phyloP scores from a whole-genome alignment of 495 filamentous ascomycete species.

The Annulohypoxylon stygium region DNA sequence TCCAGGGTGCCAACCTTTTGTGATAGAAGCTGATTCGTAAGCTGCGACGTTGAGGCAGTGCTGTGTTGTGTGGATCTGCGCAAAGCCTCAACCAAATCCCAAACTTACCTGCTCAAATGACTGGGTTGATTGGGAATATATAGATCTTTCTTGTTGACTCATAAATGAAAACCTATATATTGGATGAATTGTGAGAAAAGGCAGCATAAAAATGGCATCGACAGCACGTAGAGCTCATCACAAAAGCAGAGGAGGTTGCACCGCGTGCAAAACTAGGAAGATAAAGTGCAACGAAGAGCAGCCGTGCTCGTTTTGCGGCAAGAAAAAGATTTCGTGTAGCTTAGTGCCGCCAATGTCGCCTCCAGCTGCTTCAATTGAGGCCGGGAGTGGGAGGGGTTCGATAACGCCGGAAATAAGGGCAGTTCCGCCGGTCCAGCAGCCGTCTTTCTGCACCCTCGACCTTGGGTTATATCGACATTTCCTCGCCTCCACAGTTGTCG shows the following conservation, averaged over 20 bases:
- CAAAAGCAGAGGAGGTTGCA: slow-evolving; percentile 47
- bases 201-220: neutral
- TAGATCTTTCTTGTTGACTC: neutral
- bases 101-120: neutral
- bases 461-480: slow-evolving; percentile 39
- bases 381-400: slow-evolving; percentile 4
- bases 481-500: slow-evolving; percentile 24
- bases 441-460: slow-evolving; percentile 29
- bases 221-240: slow-evolving; percentile 34
- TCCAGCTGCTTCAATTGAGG: neutral
- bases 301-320: slow-evolving; percentile 56
- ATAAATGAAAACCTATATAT: too few relatives aligned
- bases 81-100: neutral
- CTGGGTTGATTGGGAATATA: neutral
- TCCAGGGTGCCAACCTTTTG: neutral
- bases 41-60: slow-evolving; percentile 1
- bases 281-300: slow-evolving; percentile 56
- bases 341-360: slow-evolving; percentile 16
- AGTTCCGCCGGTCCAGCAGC: slow-evolving; percentile 10
- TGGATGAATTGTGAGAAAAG: neutral
- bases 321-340: slow-evolving; percentile 37
- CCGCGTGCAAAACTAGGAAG: slow-evolving; percentile 59
- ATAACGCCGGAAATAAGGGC: slow-evolving; percentile 13
- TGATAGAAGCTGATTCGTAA: neutral
- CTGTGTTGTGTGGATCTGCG: neutral